Evolutionary conservation across 2,329 filamentous ascomycete species (phyloP).

Genomic region (Alternaria rosae): DNA sequence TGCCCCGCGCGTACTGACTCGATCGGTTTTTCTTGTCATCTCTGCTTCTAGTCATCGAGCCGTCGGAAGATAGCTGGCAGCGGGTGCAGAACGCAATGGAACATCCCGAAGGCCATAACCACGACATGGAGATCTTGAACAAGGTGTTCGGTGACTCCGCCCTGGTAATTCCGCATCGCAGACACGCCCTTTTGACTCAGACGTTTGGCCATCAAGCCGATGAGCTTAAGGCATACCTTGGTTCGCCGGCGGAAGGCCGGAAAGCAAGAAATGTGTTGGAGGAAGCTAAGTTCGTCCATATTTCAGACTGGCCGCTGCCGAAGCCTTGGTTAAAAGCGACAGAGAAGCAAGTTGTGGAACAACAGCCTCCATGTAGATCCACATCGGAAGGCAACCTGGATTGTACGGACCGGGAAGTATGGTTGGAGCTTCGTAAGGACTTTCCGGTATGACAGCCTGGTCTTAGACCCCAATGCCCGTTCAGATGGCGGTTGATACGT

Average conservation of each 20-base stretch:
- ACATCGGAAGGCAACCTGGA: not conserved
- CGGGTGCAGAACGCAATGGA: constrained; percentile 27
- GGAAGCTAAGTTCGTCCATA: constrained; percentile 70
- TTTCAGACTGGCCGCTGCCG: constrained; percentile 52
- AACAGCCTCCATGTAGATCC: not conserved
- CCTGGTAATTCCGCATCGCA: not conserved
- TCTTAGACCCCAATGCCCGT: not conserved
- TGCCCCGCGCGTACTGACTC: constrained; percentile 75
- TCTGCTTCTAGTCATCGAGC: constrained; percentile 66
- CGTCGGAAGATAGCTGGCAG: constrained; percentile 60
- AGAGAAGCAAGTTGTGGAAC: not conserved
- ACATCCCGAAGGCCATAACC: constrained; percentile 13
- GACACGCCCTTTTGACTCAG: not conserved
- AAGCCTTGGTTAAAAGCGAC: not conserved
- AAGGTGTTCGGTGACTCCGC: not conserved
- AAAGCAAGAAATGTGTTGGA: constrained; percentile 60
- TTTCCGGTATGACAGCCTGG: not conserved
- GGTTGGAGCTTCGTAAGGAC: not conserved
- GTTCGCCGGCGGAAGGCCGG: constrained; percentile 57
- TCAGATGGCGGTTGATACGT: not conserved
- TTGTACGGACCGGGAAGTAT: not conserved
- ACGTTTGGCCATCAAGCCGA: constrained; percentile 10
- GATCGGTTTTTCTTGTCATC: constrained; percentile 59
- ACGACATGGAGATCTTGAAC: not conserved
- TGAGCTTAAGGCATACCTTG: constrained; percentile 59